These are phyloP conservation scores for Aeschynomene evenia DNA, from an alignment of 306 rosid genomes.

Conservation along the genomic window DNA sequence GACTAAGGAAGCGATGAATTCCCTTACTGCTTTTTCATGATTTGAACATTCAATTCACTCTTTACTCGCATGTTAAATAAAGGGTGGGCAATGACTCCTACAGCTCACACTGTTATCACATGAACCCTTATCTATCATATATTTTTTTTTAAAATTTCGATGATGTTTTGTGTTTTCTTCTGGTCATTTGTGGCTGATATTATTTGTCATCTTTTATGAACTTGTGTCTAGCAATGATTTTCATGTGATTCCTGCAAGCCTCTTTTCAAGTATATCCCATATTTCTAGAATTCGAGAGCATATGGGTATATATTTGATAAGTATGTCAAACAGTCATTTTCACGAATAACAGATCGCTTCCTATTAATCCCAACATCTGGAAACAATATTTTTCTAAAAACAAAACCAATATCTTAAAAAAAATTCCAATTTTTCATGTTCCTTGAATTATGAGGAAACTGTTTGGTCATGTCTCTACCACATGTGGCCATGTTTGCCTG, in stretches of 20 bases:
- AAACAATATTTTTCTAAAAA: no score
- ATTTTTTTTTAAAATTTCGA: neutral
- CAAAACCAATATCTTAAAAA: no score
- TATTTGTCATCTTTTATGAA: neutral
- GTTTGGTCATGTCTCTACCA: neutral
- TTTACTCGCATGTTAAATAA: slow-evolving; percentile 6
- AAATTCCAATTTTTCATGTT: neutral
- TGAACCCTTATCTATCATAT: slow-evolving; percentile 7
- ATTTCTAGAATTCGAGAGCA: no score
- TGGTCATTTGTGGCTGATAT: neutral
- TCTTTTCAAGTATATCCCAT: neutral
- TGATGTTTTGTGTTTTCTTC: neutral
- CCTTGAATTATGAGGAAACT: neutral
- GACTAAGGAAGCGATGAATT: slow-evolving; percentile 13
- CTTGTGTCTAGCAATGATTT: neutral
- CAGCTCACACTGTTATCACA: neutral
- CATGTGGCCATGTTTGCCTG: neutral
- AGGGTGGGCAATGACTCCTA: neutral
- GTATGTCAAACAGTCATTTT: neutral
- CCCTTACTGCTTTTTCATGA: neutral
- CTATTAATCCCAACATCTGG: neutral
- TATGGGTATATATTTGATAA: no score
- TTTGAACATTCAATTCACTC: slow-evolving; percentile 2
- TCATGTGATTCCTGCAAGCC: no score
- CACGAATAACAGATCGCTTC: neutral